Evolutionary conservation across 1,284 basidiomycete genomes (phyloP).

Genomic region (Apiotrichum sp.): DNA sequence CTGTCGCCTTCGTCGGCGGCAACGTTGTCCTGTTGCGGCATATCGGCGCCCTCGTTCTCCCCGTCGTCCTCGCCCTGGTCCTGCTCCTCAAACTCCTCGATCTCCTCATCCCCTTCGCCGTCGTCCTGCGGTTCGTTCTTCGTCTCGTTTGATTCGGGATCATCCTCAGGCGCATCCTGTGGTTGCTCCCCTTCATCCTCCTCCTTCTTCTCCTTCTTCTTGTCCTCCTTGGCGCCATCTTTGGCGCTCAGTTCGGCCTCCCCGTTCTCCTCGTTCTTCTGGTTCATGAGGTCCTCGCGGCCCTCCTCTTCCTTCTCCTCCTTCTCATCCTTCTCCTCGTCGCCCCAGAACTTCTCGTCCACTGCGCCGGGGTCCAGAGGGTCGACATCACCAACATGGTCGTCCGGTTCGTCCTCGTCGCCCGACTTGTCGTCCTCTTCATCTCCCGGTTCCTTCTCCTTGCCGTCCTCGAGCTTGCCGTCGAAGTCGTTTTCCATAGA

Average conservation of each 20-base stretch:
- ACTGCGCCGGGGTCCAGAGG: slow-evolving; percentile 77
- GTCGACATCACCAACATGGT: slow-evolving; percentile 79
- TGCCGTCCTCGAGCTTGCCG: slow-evolving; percentile 75
- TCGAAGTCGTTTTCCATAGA: slow-evolving; percentile 60
- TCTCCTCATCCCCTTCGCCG: slow-evolving; percentile 25
- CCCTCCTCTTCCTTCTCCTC: slow-evolving; percentile 32
- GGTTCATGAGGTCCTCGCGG: slow-evolving; percentile 46
- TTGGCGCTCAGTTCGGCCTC: slow-evolving; percentile 72
- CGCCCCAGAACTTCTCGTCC: slow-evolving; percentile 97
- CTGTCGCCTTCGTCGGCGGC: slow-evolving; percentile 68
- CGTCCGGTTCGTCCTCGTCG: slow-evolving; percentile 63
- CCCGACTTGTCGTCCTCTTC: slow-evolving; percentile 55
- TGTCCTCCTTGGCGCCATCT: slow-evolving; percentile 50
- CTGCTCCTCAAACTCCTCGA: slow-evolving; percentile 27
- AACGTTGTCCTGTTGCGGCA: slow-evolving; percentile 53
- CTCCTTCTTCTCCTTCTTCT: slow-evolving; percentile 41
- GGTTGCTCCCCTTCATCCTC: slow-evolving; percentile 37
- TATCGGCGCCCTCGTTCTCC: slow-evolving; percentile 35
- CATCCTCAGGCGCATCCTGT: slow-evolving; percentile 35
- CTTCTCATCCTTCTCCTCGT: slow-evolving; percentile 57
- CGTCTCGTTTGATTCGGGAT: slow-evolving; percentile 12
- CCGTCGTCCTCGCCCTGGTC: slow-evolving; percentile 45
- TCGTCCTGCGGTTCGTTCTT: slow-evolving; percentile 37
- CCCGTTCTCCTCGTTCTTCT: slow-evolving; percentile 44
- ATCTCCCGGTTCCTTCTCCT: slow-evolving; percentile 53